Evolutionary conservation across 768 basidiomycete species (phyloP).

Genomic region (Leucosporidium yakuticum): DNA sequence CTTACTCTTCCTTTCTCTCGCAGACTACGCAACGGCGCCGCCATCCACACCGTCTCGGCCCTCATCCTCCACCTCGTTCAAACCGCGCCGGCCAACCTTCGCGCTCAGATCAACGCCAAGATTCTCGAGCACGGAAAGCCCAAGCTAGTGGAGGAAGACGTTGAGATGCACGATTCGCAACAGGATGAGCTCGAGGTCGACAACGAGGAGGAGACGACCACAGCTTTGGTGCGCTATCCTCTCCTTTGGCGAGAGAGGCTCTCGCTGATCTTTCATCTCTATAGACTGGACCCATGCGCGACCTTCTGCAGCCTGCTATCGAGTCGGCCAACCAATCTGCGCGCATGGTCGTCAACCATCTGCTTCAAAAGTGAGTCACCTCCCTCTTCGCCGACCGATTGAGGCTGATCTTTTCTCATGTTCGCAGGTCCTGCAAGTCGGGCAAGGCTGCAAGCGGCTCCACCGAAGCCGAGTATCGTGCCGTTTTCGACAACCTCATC

Average conservation of each 20-base stretch:
- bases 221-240: background rate
- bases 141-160: background rate
- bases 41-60: constrained; percentile 89
- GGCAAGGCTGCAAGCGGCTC: constrained; percentile 85
- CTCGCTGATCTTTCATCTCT: background rate
- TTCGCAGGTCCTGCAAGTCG: constrained; percentile 51
- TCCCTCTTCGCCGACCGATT: no score
- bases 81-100: constrained; percentile 79
- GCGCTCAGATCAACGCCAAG: constrained; percentile 52
- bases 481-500: constrained; percentile 85
- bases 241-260: background rate
- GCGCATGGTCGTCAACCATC: constrained; percentile 69
- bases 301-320: constrained; percentile 51
- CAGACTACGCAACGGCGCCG: constrained; percentile 80
- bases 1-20: background rate
- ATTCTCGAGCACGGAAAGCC: constrained; percentile 39
- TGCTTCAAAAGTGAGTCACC: constrained; percentile 56
- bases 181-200: constrained; percentile 14
- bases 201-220: constrained; percentile 9
- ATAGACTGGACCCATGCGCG: constrained; percentile 2
- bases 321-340: constrained; percentile 80
- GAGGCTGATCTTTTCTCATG: background rate
- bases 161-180: background rate
- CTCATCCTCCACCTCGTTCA: constrained; percentile 92
- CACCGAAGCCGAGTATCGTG: constrained; percentile 87